phyloP scores from a whole-genome alignment of 805 yeast genomes.

The Wickerhamiella azymoides region DNA sequence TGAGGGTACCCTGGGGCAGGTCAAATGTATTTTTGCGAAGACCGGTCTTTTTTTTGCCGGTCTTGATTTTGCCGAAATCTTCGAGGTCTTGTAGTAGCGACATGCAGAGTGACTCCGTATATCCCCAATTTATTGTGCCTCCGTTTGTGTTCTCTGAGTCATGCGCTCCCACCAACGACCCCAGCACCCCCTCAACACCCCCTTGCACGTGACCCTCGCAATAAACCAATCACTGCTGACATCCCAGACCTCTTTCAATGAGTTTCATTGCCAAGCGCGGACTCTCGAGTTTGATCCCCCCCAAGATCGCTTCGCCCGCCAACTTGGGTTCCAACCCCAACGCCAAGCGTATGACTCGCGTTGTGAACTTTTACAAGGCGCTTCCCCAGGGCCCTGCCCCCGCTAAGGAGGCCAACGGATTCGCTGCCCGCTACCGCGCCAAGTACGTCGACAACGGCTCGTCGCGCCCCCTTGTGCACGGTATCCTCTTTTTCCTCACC shows the following conservation, averaged over 20 bases:
- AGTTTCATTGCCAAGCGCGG: slow-evolving; percentile 83
- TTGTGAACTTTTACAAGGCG: slow-evolving; percentile 88
- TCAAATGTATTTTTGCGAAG: slow-evolving; percentile 19
- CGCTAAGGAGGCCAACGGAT: slow-evolving; percentile 41
- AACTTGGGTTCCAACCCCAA: slow-evolving; percentile 92
- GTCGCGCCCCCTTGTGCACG: slow-evolving; percentile 37
- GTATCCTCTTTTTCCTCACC: slow-evolving; percentile 49
- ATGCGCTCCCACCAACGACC: neutral
- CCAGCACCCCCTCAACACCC: neutral
- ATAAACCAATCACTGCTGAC: slow-evolving; percentile 8
- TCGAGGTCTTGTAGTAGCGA: neutral
- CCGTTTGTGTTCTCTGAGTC: too few species aligned
- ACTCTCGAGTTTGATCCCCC: slow-evolving; percentile 92
- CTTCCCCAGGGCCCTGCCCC: slow-evolving; percentile 90
- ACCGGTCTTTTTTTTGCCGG: slow-evolving; percentile 12
- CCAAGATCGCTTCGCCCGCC: slow-evolving; percentile 93
- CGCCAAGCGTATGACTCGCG: slow-evolving; percentile 92
- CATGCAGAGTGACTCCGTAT: too few species aligned
- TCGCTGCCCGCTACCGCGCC: slow-evolving; percentile 48
- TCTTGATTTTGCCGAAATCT: neutral
- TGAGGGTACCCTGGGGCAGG: slow-evolving; percentile 18
- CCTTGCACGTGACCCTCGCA: neutral
- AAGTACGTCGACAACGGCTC: slow-evolving; percentile 36
- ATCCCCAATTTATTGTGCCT: too few species aligned
- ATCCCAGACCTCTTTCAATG: slow-evolving; percentile 31